Conservation (phyloP, 106 monocot genomes). For the Phalaenopsis equestris region DNA sequence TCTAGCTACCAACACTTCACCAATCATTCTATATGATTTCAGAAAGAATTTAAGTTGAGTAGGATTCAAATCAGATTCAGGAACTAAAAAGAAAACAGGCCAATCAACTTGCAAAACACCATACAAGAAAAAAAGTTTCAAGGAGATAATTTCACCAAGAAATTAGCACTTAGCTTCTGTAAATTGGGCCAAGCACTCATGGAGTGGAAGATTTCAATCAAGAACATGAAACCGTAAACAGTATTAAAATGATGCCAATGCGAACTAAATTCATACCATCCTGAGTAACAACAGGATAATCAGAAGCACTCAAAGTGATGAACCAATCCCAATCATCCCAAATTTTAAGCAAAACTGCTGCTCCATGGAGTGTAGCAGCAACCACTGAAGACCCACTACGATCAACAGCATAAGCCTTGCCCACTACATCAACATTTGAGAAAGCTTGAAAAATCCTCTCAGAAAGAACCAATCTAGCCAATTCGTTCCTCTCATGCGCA, state of each 20-base stretch:
- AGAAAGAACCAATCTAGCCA: constrained; percentile 27
- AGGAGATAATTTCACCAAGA: not conserved
- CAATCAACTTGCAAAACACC: too few relatives aligned
- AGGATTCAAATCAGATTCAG: too few relatives aligned
- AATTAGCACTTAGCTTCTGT: not conserved
- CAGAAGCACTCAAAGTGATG: constrained; percentile 60
- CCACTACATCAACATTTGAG: constrained; percentile 65
- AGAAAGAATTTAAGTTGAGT: too few relatives aligned
- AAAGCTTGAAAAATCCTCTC: constrained; percentile 48
- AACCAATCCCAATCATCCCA: constrained; percentile 81
- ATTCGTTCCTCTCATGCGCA: constrained; percentile 30
- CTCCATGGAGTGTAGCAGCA: constrained; percentile 67
- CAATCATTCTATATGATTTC: too few relatives aligned
- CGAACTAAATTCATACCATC: constrained; percentile 50
- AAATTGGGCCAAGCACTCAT: too few relatives aligned
- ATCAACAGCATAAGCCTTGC: constrained; percentile 57
- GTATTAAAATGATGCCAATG: not conserved
- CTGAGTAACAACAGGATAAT: constrained; percentile 81
- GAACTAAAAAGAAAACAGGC: too few relatives aligned
- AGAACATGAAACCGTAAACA: not conserved
- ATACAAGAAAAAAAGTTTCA: not conserved
- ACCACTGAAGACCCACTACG: constrained; percentile 46
- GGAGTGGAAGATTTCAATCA: too few relatives aligned
- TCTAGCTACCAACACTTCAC: too few relatives aligned
- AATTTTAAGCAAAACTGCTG: constrained; percentile 61